Evolutionary conservation across 2,329 filamentous ascomycete species (phyloP).

Genomic region (Fusarium cicatricum): DNA sequence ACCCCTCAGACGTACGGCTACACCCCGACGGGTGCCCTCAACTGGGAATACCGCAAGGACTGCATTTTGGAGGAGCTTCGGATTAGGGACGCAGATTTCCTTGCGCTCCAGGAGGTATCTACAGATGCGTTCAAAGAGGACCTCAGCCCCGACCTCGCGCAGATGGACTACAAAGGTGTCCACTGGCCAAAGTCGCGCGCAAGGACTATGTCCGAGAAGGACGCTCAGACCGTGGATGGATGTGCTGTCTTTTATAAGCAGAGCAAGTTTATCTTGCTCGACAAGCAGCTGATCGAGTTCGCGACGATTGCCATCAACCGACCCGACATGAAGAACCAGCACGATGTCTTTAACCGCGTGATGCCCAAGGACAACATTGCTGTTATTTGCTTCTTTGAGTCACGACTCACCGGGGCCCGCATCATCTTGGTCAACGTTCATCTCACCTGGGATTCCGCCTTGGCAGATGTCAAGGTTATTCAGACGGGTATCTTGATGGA

Average conservation of each 20-base stretch:
- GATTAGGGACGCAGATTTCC: constrained; percentile 82
- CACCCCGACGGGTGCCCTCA: constrained; percentile 80
- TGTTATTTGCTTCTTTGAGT: constrained; percentile 91
- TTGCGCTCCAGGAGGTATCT: constrained; percentile 94
- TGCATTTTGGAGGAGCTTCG: constrained; percentile 85
- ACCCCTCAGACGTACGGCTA: constrained; percentile 89
- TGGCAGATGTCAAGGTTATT: constrained; percentile 94
- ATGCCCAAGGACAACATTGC: constrained; percentile 99
- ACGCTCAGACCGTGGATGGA: constrained; percentile 90
- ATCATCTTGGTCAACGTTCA: constrained; percentile 95
- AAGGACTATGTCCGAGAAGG: constrained; percentile 89
- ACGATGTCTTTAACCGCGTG: constrained; percentile 97
- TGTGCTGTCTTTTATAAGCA: constrained; percentile 97
- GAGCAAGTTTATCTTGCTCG: constrained; percentile 91
- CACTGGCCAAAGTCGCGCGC: constrained; percentile 92
- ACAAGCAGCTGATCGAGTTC: constrained; percentile 95
- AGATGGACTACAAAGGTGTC: constrained; percentile 90
- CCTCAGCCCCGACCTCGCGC: constrained; percentile 85
- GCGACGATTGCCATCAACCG: constrained; percentile 90
- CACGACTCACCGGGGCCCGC: constrained; percentile 86
- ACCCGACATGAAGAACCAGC: constrained; percentile 95
- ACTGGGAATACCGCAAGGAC: constrained; percentile 87
- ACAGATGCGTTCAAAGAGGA: constrained; percentile 91
- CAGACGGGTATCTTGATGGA: constrained; percentile 97
- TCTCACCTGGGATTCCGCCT: constrained; percentile 91